Evolutionary conservation across 106 monocot genomes (phyloP).

Genomic region (Platanthera zijinensis): DNA sequence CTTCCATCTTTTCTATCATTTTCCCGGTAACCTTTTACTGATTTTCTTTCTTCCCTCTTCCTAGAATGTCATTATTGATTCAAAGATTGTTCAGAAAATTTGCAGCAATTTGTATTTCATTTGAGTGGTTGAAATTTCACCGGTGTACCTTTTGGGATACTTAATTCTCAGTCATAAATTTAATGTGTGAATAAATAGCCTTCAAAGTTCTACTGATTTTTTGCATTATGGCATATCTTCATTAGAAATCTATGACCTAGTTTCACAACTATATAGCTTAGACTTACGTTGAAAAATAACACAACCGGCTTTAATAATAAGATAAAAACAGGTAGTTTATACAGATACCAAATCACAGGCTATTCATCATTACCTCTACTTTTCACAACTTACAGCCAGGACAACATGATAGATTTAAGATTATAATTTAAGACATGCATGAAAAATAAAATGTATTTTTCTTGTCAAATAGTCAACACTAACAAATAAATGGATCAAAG

Average conservation of each 20-base stretch:
- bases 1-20: no score
- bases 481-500: not conserved
- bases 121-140: no score
- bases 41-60: no score
- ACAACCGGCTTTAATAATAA: not conserved
- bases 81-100: no score
- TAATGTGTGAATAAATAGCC: not conserved
- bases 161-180: not conserved
- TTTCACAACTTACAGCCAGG: not conserved
- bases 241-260: not conserved
- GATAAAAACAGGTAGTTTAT: not conserved
- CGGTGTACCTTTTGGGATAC: not conserved
- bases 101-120: no score
- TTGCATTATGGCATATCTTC: not conserved
- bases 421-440: not conserved
- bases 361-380: not conserved
- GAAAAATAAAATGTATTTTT: not conserved
- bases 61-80: no score
- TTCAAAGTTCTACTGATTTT: not conserved
- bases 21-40: no score
- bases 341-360: not conserved
- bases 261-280: not conserved
- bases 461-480: not conserved
- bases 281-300: not conserved
- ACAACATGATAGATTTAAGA: not conserved